phyloP scores from a whole-genome alignment of 495 filamentous ascomycete species.

The Astrothelium subdiscretum region DNA sequence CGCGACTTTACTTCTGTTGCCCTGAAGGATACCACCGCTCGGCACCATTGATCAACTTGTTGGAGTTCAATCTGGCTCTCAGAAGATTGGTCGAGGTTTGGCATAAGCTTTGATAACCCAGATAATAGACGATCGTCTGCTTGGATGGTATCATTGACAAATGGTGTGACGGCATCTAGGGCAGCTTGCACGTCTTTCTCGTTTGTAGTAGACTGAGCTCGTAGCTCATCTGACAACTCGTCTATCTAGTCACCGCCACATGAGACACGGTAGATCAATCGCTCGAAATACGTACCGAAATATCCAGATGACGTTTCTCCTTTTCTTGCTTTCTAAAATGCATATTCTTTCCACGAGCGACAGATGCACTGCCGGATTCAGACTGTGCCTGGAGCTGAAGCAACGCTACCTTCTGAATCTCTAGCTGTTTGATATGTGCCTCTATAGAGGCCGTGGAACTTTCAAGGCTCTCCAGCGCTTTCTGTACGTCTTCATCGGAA shows the following conservation, averaged over 20 bases:
- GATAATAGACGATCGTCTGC: conserved; percentile 27
- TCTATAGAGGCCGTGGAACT: conserved; percentile 27
- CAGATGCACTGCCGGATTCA: background rate
- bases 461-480: conserved; percentile 24
- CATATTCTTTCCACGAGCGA: conserved; percentile 2
- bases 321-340: conserved; percentile 17
- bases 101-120: conserved; percentile 23
- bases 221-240: conserved; percentile 19
- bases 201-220: conserved; percentile 12
- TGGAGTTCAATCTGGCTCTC: conserved; percentile 9
- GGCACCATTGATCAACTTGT: conserved; percentile 24
- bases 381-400: conserved; percentile 18
- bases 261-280: background rate
- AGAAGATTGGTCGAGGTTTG: conserved; percentile 10
- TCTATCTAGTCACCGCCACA: conserved; percentile 6
- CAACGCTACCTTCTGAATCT: conserved; percentile 26
- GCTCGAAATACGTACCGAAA: conserved; percentile 10
- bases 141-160: conserved; percentile 17
- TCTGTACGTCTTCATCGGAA: conserved; percentile 20
- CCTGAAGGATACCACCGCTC: conserved; percentile 19
- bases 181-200: conserved; percentile 14
- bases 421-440: conserved; percentile 24
- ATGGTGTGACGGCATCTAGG: conserved; percentile 7
- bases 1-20: conserved; percentile 19
- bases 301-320: conserved; percentile 23